These are phyloP conservation scores for Insectozyma bohioensis DNA, from an alignment of 1,139 yeast species.

Conservation along the genomic window DNA sequence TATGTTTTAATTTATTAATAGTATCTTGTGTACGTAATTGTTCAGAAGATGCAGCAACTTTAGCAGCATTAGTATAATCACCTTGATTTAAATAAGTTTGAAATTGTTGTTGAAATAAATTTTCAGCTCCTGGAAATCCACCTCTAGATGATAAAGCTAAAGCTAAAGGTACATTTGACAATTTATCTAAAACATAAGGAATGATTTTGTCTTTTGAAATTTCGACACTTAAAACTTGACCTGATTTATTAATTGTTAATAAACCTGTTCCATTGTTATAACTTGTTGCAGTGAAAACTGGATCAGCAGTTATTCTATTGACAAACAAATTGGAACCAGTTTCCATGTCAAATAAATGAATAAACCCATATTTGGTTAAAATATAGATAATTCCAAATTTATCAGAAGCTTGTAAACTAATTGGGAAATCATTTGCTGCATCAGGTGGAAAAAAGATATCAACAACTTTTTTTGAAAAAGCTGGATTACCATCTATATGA, in stretches of 20 bases:
- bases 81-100: conserved; percentile 82
- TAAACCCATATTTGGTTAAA: conserved; percentile 93
- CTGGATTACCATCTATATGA: conserved; percentile 84
- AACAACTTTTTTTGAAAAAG: conserved; percentile 82
- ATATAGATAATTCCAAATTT: conserved; percentile 85
- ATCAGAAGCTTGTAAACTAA: conserved; percentile 83
- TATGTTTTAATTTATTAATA: conserved; percentile 84
- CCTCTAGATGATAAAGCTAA: conserved; percentile 91
- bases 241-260: conserved; percentile 89
- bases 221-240: conserved; percentile 93
- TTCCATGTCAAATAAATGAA: conserved; percentile 92
- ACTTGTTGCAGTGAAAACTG: conserved; percentile 86
- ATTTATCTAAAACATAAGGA: conserved; percentile 84
- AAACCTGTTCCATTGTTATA: conserved; percentile 80
- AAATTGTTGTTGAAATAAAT: conserved; percentile 87
- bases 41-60: conserved; percentile 94
- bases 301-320: conserved; percentile 94
- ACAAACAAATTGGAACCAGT: conserved; percentile 91
- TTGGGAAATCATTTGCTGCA: conserved; percentile 95
- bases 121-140: conserved; percentile 96
- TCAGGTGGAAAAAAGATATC: conserved; percentile 97
- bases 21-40: conserved; percentile 94
- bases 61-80: conserved; percentile 90
- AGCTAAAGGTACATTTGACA: conserved; percentile 85
- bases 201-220: conserved; percentile 81